Evolutionary conservation across 495 filamentous ascomycete genomes (phyloP), one percentile per base, ranked within the genome.

Genomic region (Penicillium goetzii): DNA sequence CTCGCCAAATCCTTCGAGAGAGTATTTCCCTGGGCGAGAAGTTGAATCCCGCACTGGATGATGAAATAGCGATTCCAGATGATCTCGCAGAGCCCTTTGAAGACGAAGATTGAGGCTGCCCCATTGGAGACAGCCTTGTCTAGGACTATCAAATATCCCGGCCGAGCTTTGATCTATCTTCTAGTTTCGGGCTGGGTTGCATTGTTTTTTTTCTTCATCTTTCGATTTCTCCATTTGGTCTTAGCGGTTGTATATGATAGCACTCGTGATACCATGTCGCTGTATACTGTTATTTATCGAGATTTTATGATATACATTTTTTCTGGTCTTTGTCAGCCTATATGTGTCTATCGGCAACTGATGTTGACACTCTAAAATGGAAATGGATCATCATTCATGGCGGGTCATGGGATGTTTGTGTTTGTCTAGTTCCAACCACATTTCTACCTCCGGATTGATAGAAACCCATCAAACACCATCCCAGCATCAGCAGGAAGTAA

Each of bases 1-100:
- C 93, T 17, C 81, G 89, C 68, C 71, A 78, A 56, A 86, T 97
- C 23, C 66, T 98, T 67, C 72, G 81, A 10, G 89, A 93, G 32
- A 97, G 92, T 71, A 83, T 84, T 26, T 84, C 85, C n/a, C 74
- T 97, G 15, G 94, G 94, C 12, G 86, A 92, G 65, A 78, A 90
- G 59, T 60, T 97, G 57, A 86, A 96, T 69, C 86, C 89, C 61
- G 84, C 85, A 23, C 73, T 80, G 51, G 79, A 83, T 59, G 89
- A 92, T 64, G 78, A 85, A 26, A 82, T 89, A 41, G 78, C 74
- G 5, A 74, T 84, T 49, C 76, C 79, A 7, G 68, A 54, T 15
- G 65, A 68, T 15, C 58, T 36, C 8, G 51, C 60, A 17, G 62
- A 66, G 11, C 4, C 32, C 30, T 43, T 57, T 26, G 50, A 53